Evolutionary conservation across 257 asterid species (phyloP).

Genomic region (Solanum pennellii): DNA sequence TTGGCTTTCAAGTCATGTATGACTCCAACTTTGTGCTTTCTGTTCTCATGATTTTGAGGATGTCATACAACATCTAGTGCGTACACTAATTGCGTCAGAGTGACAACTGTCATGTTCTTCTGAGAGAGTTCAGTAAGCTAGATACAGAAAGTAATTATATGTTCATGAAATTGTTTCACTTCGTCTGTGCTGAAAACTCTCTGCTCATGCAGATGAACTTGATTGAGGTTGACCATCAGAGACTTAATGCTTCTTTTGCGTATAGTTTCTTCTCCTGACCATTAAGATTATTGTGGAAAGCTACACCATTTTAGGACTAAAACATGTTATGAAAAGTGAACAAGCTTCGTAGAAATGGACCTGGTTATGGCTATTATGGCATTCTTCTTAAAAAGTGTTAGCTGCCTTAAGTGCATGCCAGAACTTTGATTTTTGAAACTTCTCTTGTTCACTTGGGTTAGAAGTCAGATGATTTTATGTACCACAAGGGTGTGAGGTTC

Average conservation of each 20-base stretch:
- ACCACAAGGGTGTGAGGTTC: not conserved
- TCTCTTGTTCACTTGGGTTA: not conserved
- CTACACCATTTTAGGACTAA: not conserved
- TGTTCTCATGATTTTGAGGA: not conserved
- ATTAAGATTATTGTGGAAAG: not conserved
- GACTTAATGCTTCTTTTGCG: not conserved
- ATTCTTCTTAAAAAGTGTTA: not conserved
- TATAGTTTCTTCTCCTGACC: not conserved
- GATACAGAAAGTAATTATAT: not conserved
- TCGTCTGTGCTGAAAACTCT: not conserved
- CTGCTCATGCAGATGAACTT: not conserved
- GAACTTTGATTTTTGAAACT: not conserved
- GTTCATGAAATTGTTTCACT: not conserved
- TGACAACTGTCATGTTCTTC: not conserved
- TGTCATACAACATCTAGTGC: not conserved
- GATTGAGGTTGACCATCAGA: not conserved
- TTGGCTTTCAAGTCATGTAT: not conserved
- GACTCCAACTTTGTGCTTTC: not conserved
- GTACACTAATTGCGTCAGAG: not conserved
- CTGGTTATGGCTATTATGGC: not conserved
- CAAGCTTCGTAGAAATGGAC: not conserved
- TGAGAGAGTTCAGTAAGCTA: not conserved
- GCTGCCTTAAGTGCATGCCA: not conserved
- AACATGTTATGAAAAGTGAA: not conserved
- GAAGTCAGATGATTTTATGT: not conserved